Base-by-base conservation (phyloP, 2,329 filamentous ascomycete species). In the Nemania sp. region DNA sequence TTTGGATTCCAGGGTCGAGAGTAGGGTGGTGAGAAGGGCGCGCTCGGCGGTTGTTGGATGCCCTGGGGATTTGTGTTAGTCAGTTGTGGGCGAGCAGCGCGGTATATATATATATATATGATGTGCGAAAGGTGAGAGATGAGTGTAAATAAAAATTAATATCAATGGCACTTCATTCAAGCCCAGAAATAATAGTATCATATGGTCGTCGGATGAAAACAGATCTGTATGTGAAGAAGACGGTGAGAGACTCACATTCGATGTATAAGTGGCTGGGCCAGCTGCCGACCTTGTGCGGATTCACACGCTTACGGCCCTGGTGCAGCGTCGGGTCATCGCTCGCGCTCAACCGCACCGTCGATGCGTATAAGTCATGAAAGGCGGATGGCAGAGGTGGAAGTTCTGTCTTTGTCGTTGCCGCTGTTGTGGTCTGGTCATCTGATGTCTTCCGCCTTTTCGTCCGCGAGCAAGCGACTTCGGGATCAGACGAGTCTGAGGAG, bases 251-350 rank as follows among this genome's bases (percentile, higher is more conserved):
- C 85, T 73, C 79, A 95, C 94, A 99, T 75, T 97, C 93, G 52
- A 96, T 78, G 70, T 96, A 97, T 40, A 97, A 70, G 72, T 97
- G 93, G 28, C 86, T 91, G 1, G 93, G 91, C 94, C 94, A 99
- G 70, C 91, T 90, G 56, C 94, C 94, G 54, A 86, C 83, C 22
- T 93, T 78, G 72, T 99, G 94, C 20, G 93, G 92, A 43, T 85
- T 89, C 52, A 87, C 82, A 36, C 94, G 83, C 68, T 86, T 90
- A 40, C 93, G 86, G 49, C 94, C 94, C 26, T 88, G 88, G 70
- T 99, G 94, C 53, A 97, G 77, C 55, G 80, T 79, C 1, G 93
- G 91, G 67, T 96, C 89, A 72, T 97, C 94, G 63, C 78, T 80
- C 34, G 87, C 86, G 71, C 88, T 90, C 59, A 88, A 78, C 58